Evolutionary conservation across 2,329 filamentous ascomycete genomes (phyloP).

Genomic region (Fusarium hostae): DNA sequence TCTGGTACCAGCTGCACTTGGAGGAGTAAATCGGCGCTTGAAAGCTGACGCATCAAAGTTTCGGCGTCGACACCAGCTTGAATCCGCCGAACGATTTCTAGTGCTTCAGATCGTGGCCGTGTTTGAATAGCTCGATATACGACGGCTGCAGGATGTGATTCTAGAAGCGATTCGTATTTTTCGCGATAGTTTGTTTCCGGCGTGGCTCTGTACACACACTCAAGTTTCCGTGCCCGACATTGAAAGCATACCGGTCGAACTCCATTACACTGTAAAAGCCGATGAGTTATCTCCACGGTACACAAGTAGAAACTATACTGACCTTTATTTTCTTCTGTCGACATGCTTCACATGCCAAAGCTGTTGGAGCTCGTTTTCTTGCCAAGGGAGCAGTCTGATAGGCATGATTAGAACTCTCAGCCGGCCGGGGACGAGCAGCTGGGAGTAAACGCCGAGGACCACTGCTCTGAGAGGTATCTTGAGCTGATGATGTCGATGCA

Average conservation of each 20-base stretch:
- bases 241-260: background rate
- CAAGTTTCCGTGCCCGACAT: background rate
- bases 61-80: constrained; percentile 3
- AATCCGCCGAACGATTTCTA: background rate
- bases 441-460: background rate
- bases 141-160: constrained; percentile 1
- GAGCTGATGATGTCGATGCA: background rate
- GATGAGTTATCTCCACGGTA: too few relatives aligned
- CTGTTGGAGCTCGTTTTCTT: background rate
- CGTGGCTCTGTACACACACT: background rate
- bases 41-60: background rate
- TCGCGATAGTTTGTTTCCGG: background rate
- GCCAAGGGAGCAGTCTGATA: background rate
- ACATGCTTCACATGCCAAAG: background rate
- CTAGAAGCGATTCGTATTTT: background rate
- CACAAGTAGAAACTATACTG: background rate
- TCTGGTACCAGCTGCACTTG: constrained; percentile 12
- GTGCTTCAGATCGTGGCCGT: background rate
- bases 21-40: constrained; percentile 5
- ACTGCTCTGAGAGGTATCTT: accelerated
- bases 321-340: constrained; percentile 10
- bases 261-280: background rate
- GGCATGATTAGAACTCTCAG: background rate
- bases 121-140: constrained; percentile 1
- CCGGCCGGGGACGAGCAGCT: background rate